Percentiles rank a stretch among this genome's conserved stretches.
Conservation (phyloP, 2,329 filamentous ascomycete genomes). For the Xylaria sp. region DNA sequence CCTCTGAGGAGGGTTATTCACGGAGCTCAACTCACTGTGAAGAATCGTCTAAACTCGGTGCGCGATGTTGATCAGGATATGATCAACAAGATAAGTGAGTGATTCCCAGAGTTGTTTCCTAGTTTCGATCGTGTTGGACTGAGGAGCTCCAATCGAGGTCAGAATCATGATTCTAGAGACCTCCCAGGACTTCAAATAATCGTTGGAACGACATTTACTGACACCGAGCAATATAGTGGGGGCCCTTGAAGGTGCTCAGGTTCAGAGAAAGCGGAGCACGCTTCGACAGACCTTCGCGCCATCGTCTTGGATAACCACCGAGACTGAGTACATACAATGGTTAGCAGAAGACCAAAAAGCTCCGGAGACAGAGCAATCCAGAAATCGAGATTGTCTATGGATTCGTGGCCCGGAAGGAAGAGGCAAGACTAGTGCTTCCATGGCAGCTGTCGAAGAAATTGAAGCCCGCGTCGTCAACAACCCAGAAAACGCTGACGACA, state of each 20-base stretch:
- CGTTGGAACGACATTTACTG: background rate
- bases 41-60: constrained; percentile 53
- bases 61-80: constrained; percentile 51
- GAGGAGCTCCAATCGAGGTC: background rate
- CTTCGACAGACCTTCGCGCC: constrained; percentile 48
- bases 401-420: constrained; percentile 56
- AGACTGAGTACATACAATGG: constrained; percentile 53
- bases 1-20: constrained; percentile 54
- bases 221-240: constrained; percentile 36
- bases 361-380: constrained; percentile 12
- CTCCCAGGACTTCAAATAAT: background rate
- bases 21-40: constrained; percentile 51
- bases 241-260: constrained; percentile 50
- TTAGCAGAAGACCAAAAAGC: constrained; percentile 41
- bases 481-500: constrained; percentile 41
- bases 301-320: constrained; percentile 55
- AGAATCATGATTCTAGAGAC: background rate
- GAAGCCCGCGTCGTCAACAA: constrained; percentile 46
- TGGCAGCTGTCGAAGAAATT: constrained; percentile 54
- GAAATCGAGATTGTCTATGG: constrained; percentile 52
- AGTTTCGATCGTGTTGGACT: background rate
- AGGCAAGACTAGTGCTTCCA: constrained; percentile 55
- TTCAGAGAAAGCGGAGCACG: constrained; percentile 50
- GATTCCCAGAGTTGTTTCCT: background rate
- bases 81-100: constrained; percentile 47